Percentiles rank a stretch among this genome's conserved stretches.
Conservation (phyloP, 2,329 filamentous ascomycete species). For the Arthrobotrys iridis region DNA sequence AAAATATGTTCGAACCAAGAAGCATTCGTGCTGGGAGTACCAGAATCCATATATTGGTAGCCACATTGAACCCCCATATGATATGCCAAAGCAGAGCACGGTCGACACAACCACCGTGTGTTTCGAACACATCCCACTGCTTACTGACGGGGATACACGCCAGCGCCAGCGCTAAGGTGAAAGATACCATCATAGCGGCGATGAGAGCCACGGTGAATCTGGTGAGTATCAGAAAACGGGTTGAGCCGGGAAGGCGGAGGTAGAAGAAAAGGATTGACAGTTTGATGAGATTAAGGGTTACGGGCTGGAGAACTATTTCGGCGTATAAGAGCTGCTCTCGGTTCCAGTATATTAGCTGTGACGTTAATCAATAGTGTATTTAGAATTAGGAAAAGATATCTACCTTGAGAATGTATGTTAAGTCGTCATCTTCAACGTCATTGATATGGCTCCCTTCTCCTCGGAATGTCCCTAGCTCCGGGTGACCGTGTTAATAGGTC, state of each 20-base stretch:
- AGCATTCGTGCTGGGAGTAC: conserved; percentile 44
- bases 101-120: conserved; percentile 32
- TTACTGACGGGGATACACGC: conserved; percentile 62
- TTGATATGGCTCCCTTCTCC: conserved; percentile 36
- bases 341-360: background rate
- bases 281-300: conserved; percentile 60
- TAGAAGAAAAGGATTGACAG: conserved; percentile 63
- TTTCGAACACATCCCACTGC: conserved; percentile 59
- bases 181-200: conserved; percentile 60
- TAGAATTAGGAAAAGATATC: background rate
- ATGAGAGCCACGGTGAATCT: conserved; percentile 59
- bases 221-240: conserved; percentile 59
- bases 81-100: conserved; percentile 46
- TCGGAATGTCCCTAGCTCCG: conserved; percentile 27
- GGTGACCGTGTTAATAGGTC: background rate
- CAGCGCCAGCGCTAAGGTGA: conserved; percentile 61
- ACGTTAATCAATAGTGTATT: background rate
- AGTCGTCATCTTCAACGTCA: conserved; percentile 37
- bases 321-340: conserved; percentile 41
- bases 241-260: conserved; percentile 60
- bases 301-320: conserved; percentile 42
- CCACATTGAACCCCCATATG: conserved; percentile 35
- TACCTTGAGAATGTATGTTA: conserved; percentile 47
- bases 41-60: conserved; percentile 50
- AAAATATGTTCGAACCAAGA: conserved; percentile 26